Evolutionary conservation across 2,329 filamentous ascomycete species (phyloP).

Genomic region (Penicillium sp.): DNA sequence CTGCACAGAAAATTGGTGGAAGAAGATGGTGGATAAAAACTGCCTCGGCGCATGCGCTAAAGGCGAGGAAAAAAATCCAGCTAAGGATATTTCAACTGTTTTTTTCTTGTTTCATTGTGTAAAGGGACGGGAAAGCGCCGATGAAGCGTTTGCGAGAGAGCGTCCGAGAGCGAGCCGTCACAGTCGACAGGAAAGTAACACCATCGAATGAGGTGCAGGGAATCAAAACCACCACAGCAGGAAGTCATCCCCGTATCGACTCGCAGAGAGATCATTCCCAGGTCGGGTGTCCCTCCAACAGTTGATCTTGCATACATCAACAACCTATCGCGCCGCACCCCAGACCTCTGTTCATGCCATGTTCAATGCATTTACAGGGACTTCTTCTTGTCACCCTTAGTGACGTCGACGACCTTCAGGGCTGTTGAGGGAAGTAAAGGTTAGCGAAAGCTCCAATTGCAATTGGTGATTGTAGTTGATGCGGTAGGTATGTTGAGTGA

Average conservation of each 20-base stretch:
- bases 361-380: conserved; percentile 42
- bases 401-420: conserved; percentile 51
- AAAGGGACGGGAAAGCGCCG: conserved; percentile 36
- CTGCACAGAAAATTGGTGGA: neutral
- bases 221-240: conserved; percentile 16
- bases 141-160: conserved; percentile 32
- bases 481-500: too few relatives aligned
- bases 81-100: conserved; percentile 43
- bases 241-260: conserved; percentile 35
- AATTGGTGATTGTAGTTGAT: neutral
- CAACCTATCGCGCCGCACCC: conserved; percentile 31
- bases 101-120: conserved; percentile 47
- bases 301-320: conserved; percentile 33
- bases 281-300: conserved; percentile 32
- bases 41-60: conserved; percentile 4
- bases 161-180: conserved; percentile 39
- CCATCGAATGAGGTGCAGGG: conserved; percentile 33
- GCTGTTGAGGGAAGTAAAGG: conserved; percentile 33
- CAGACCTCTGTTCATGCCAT: conserved; percentile 32
- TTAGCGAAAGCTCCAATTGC: conserved; percentile 21
- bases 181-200: conserved; percentile 21
- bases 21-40: neutral
- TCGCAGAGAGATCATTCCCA: conserved; percentile 35
- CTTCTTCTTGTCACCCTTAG: conserved; percentile 52
- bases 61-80: conserved; percentile 15